phyloP scores from a whole-genome alignment of 2,329 filamentous ascomycete species.

The Fusarium sp. region DNA sequence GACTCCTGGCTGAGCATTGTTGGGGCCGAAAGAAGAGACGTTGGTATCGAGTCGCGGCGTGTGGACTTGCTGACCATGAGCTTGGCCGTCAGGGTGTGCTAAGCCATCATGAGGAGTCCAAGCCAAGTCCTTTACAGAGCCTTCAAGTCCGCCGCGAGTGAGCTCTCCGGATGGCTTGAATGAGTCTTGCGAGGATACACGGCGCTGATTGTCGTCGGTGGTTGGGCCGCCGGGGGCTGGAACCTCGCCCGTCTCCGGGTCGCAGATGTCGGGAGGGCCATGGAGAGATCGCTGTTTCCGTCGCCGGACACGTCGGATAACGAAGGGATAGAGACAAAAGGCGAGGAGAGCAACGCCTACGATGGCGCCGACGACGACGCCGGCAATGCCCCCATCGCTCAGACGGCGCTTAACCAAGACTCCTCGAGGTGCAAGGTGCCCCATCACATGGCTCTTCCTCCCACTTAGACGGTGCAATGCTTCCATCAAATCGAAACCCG shows the following conservation, averaged over 20 bases:
- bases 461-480: slow-evolving; percentile 34
- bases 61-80: slow-evolving; percentile 21
- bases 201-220: slow-evolving; percentile 46
- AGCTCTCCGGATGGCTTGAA: slow-evolving; percentile 52
- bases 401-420: slow-evolving; percentile 49
- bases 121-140: slow-evolving; percentile 47
- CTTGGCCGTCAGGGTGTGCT: slow-evolving; percentile 32
- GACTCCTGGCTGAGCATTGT: slow-evolving; percentile 22
- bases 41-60: slow-evolving; percentile 40
- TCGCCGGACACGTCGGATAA: slow-evolving; percentile 52
- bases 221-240: slow-evolving; percentile 29
- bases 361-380: slow-evolving; percentile 56
- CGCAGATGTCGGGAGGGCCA: slow-evolving; percentile 37
- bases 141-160: slow-evolving; percentile 47
- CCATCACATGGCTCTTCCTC: slow-evolving; percentile 46
- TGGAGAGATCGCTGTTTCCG: slow-evolving; percentile 46
- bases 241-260: slow-evolving; percentile 52
- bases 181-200: slow-evolving; percentile 57
- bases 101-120: slow-evolving; percentile 44
- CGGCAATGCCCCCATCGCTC: slow-evolving; percentile 56
- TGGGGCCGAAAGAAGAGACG: slow-evolving; percentile 16
- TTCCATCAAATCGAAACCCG: slow-evolving; percentile 41
- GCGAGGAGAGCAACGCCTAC: slow-evolving; percentile 53
- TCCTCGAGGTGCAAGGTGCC: slow-evolving; percentile 37
- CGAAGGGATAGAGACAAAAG: slow-evolving; percentile 59